Conservation (phyloP, 192 early-diverging fungal genomes). For the Backusella tuberculispora region DNA sequence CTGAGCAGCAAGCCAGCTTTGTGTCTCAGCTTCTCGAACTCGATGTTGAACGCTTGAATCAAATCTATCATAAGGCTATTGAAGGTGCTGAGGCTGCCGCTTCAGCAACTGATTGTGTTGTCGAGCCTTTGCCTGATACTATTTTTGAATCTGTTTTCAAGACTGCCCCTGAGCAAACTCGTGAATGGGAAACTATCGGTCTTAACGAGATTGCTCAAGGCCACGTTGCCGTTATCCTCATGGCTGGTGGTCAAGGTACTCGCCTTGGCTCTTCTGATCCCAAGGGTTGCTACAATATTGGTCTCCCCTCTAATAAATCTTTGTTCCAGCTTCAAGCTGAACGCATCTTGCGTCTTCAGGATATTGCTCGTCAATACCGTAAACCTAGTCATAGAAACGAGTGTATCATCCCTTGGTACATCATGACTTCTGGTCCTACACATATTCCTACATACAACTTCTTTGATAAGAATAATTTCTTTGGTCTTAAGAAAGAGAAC, state of each 20-base stretch:
- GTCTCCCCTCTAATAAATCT: constrained; percentile 83
- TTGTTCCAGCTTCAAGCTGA: constrained; percentile 96
- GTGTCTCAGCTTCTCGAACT: constrained; percentile 70
- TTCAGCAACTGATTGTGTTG: constrained; percentile 33
- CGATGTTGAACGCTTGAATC: constrained; percentile 81
- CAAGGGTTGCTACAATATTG: constrained; percentile 96
- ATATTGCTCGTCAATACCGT: constrained; percentile 49
- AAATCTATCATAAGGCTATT: constrained; percentile 81
- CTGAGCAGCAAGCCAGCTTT: constrained; percentile 59
- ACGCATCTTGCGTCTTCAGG: constrained; percentile 86
- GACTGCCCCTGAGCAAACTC: constrained; percentile 53
- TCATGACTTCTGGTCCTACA: constrained; percentile 98
- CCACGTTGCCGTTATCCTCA: constrained; percentile 93
- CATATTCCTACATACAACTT: constrained; percentile 72
- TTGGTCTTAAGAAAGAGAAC: constrained; percentile 85
- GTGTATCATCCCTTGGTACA: constrained; percentile 94
- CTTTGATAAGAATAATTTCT: constrained; percentile 84
- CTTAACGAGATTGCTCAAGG: constrained; percentile 79
- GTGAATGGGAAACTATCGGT: constrained; percentile 75
- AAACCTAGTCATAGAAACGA: constrained; percentile 39
- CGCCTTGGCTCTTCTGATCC: constrained; percentile 81
- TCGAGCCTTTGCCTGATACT: constrained; percentile 79
- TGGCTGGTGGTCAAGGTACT: constrained; percentile 91
- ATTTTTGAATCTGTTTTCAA: constrained; percentile 69
- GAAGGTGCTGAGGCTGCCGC: constrained; percentile 49